phyloP scores from a whole-genome alignment of 352 stramenopile species.

The Globisporangium cystogenes region DNA sequence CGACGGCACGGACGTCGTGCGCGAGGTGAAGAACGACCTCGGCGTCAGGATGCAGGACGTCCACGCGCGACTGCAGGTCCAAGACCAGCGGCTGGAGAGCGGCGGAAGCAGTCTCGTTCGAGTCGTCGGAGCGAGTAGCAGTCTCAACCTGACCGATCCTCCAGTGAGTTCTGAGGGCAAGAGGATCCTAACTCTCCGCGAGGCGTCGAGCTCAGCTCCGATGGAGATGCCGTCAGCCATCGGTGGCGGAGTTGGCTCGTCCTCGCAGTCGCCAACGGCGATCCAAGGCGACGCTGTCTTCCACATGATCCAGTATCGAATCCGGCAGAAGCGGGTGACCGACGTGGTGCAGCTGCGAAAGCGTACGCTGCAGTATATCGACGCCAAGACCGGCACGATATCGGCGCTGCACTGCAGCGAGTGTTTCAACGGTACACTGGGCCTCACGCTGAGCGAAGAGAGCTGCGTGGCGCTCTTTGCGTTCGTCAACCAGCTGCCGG shows the following conservation, averaged over 20 bases:
- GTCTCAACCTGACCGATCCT: conserved; percentile 12
- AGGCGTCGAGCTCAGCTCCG: conserved; percentile 30
- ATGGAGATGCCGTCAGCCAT: conserved; percentile 16
- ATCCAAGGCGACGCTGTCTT: conserved; percentile 37
- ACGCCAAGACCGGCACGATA: conserved; percentile 47
- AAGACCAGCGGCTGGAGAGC: conserved; percentile 17
- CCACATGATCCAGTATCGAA: conserved; percentile 29
- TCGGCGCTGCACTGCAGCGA: conserved; percentile 36
- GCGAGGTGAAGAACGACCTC: conserved; percentile 35
- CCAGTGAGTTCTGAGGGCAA: conserved; percentile 9
- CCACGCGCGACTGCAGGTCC: conserved; percentile 24
- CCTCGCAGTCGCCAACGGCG: background rate
- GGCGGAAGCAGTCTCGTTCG: conserved; percentile 2
- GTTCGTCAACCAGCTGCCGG: conserved; percentile 27
- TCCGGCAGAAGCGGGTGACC: conserved; percentile 37
- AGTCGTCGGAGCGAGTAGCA: conserved; percentile 1
- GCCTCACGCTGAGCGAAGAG: conserved; percentile 31
- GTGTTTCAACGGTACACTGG: conserved; percentile 27
- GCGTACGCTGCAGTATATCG: conserved; percentile 37
- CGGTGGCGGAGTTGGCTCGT: background rate
- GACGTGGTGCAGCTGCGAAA: conserved; percentile 47
- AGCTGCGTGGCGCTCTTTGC: conserved; percentile 49
- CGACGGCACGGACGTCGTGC: conserved; percentile 42
- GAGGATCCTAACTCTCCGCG: conserved; percentile 56
- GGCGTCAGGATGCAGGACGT: conserved; percentile 29